phyloP scores from a whole-genome alignment of 2,329 filamentous ascomycete genomes.

The Fulvia fulva region DNA sequence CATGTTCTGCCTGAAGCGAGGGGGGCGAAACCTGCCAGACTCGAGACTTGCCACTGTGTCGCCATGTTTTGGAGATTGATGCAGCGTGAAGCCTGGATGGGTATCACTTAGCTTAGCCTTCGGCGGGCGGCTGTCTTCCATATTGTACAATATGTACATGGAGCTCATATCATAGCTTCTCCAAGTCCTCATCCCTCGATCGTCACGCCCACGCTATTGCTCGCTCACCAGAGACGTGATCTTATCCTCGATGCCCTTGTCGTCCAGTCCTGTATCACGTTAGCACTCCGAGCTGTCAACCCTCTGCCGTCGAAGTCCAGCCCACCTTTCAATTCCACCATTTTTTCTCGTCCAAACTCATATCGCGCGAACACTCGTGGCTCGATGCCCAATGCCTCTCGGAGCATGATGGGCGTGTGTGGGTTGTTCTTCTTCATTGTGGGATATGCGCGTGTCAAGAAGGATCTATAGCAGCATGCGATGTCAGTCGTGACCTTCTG shows the following conservation, averaged over 20 bases:
- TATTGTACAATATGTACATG: slow-evolving; percentile 26
- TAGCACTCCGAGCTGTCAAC: not conserved
- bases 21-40: no score
- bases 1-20: no score
- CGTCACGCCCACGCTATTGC: slow-evolving; percentile 16
- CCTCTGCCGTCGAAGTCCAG: not conserved
- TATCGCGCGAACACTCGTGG: slow-evolving; percentile 91
- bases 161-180: slow-evolving; percentile 4
- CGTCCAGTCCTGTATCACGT: slow-evolving; percentile 54
- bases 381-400: slow-evolving; percentile 79
- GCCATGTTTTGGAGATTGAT: not conserved
- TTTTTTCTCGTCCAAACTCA: slow-evolving; percentile 67
- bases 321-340: slow-evolving; percentile 58
- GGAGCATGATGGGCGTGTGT: slow-evolving; percentile 85
- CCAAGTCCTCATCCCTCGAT: not conserved
- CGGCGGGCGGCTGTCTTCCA: slow-evolving; percentile 10
- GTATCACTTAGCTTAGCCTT: slow-evolving; percentile 13
- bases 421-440: slow-evolving; percentile 99
- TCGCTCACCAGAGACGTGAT: slow-evolving; percentile 60
- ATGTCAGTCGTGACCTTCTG: not conserved
- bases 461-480: slow-evolving; percentile 58
- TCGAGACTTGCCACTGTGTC: not conserved
- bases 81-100: not conserved
- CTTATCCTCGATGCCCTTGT: slow-evolving; percentile 67
- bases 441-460: slow-evolving; percentile 86